Evolutionary conservation across 108 stramenopile species (phyloP).

Genomic region (Mayamaea pseudoterrestris): DNA sequence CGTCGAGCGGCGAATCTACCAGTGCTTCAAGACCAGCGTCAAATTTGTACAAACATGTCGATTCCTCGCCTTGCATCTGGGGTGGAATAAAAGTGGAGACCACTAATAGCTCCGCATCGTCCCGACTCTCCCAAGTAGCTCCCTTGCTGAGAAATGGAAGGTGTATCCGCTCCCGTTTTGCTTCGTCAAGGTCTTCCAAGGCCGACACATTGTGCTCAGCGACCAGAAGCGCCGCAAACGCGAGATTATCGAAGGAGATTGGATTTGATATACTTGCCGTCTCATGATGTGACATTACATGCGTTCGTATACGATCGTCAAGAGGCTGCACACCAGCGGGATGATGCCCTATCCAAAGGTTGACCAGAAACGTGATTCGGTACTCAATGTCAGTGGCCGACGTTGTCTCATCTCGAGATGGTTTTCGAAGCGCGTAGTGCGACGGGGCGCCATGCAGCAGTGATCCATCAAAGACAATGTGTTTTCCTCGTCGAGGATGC

Average conservation of each 20-base stretch:
- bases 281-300: conserved; percentile 3
- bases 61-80: background rate
- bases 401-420: background rate
- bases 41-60: too few relatives aligned
- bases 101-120: conserved; percentile 20
- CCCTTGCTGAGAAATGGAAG: conserved; percentile 45
- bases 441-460: conserved; percentile 80
- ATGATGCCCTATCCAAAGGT: conserved; percentile 59
- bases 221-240: too few relatives aligned
- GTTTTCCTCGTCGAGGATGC: conserved; percentile 61
- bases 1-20: too few relatives aligned
- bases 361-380: conserved; percentile 86
- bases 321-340: conserved; percentile 42
- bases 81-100: conserved; percentile 26
- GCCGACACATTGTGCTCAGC: conserved; percentile 2
- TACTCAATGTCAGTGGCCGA: conserved; percentile 3
- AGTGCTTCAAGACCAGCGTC: too few relatives aligned
- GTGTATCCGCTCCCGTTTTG: conserved; percentile 15
- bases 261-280: background rate
- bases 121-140: conserved; percentile 29
- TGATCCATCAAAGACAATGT: conserved; percentile 82
- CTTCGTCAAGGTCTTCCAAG: conserved; percentile 8
- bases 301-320: conserved; percentile 16
- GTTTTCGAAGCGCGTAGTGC: conserved; percentile 27
- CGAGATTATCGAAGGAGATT: too few relatives aligned